Conservation (phyloP, 176 grass and related monocot genomes). For the Ensete ventricosum region DNA sequence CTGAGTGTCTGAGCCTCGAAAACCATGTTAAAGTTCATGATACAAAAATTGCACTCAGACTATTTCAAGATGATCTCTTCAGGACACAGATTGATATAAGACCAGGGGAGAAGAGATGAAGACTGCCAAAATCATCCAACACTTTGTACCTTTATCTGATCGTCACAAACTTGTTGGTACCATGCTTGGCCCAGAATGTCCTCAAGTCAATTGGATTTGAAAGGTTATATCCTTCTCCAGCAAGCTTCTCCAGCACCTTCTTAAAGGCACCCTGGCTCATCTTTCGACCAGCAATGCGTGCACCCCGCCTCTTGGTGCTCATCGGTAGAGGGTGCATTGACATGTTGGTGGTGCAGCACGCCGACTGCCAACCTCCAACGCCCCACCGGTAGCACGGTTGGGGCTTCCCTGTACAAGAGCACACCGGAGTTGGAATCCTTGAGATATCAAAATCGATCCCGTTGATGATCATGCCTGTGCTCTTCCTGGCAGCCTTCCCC, state of each 20-base stretch:
- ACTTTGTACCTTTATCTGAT: conserved; percentile 25
- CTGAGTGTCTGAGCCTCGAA: background rate
- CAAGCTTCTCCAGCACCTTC: conserved; percentile 50
- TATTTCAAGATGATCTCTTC: background rate
- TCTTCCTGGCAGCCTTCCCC: conserved; percentile 26
- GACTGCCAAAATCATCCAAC: background rate
- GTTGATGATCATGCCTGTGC: conserved; percentile 36
- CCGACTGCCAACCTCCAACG: conserved; percentile 48
- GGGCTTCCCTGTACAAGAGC: conserved; percentile 40
- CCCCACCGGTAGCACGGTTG: conserved; percentile 51
- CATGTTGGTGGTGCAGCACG: conserved; percentile 45
- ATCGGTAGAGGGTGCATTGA: conserved; percentile 38
- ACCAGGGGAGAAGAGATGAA: background rate
- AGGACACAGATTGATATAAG: background rate
- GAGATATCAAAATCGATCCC: conserved; percentile 43
- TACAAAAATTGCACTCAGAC: background rate
- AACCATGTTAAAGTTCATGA: background rate
- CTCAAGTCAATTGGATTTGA: conserved; percentile 44
- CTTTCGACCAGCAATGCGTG: conserved; percentile 42
- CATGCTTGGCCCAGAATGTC: conserved; percentile 53
- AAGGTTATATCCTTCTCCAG: conserved; percentile 43
- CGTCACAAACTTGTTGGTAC: conserved; percentile 53
- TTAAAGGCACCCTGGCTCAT: conserved; percentile 52
- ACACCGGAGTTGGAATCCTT: conserved; percentile 43
- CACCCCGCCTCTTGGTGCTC: conserved; percentile 44